A percentile compares a stretch with the other conserved stretches of the same genome.
Conservation (phyloP, 768 basidiomycete genomes). For the Pleurotus cornucopiae region DNA sequence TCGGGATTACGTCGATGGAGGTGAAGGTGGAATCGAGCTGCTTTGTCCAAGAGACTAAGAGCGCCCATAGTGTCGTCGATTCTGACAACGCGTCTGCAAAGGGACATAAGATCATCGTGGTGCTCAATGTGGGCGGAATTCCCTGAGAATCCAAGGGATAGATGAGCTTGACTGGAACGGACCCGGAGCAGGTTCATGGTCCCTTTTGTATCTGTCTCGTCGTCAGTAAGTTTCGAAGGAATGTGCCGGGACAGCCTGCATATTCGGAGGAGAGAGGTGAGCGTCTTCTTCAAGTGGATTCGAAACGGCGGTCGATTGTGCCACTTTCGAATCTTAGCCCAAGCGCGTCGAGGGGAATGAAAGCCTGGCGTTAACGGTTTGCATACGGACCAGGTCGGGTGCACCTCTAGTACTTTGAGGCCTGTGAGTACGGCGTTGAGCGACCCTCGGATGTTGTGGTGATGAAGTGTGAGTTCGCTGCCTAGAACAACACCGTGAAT, state of each 20-base stretch:
- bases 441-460: constrained; percentile 58
- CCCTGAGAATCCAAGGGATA: constrained; percentile 40
- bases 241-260: constrained; percentile 40
- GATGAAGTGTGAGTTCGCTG: constrained; percentile 57
- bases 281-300: constrained; percentile 45
- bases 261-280: constrained; percentile 37
- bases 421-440: constrained; percentile 48
- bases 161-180: constrained; percentile 39
- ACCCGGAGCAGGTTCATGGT: constrained; percentile 46
- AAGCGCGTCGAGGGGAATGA: constrained; percentile 34
- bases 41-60: constrained; percentile 46
- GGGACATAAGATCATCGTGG: constrained; percentile 34
- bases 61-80: constrained; percentile 27
- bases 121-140: constrained; percentile 36
- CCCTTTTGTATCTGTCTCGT: constrained; percentile 24
- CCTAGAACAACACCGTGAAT: constrained; percentile 64
- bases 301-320: constrained; percentile 54
- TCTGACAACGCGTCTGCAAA: constrained; percentile 30
- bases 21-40: constrained; percentile 57
- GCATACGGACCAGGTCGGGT: constrained; percentile 57
- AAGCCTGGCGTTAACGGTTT: constrained; percentile 30
- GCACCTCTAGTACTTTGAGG: constrained; percentile 47
- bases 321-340: constrained; percentile 49
- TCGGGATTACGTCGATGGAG: constrained; percentile 46
- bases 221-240: constrained; percentile 24